These are phyloP conservation scores for Dimocarpus longan DNA, from an alignment of 345 rosid species.

Conservation along the genomic window DNA sequence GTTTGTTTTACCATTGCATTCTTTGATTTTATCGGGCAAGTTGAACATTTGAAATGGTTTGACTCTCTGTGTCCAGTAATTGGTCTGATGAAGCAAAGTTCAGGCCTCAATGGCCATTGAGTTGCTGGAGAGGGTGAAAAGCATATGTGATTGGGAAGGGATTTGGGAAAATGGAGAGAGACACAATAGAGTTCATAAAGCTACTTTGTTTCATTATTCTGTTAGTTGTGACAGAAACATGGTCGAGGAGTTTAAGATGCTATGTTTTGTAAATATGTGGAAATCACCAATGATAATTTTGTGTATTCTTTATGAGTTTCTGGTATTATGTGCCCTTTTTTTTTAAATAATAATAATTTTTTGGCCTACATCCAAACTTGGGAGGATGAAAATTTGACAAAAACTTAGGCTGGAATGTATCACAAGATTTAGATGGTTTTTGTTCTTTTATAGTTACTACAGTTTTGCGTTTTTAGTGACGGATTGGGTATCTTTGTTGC, in stretches of 20 bases:
- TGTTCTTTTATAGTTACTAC: neutral
- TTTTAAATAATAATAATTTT: neutral
- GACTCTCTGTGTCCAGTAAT: neutral
- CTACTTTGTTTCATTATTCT: too few relatives aligned
- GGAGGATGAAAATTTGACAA: neutral
- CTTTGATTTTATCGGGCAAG: neutral
- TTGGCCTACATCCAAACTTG: neutral
- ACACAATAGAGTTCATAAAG: too few relatives aligned
- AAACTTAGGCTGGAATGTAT: neutral
- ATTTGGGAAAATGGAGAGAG: too few relatives aligned
- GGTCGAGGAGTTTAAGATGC: too few relatives aligned
- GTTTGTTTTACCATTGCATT: neutral
- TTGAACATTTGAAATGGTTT: neutral
- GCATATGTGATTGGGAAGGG: too few relatives aligned
- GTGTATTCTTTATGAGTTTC: neutral
- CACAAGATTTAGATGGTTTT: conserved; percentile 5
- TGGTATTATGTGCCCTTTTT: neutral
- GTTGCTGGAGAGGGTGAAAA: too few relatives aligned
- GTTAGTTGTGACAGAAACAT: too few relatives aligned
- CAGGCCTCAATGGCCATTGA: too few relatives aligned
- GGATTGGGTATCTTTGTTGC: conserved; percentile 9
- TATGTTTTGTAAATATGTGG: too few relatives aligned
- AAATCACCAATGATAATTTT: neutral
- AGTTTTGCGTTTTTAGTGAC: neutral
- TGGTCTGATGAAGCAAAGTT: too few relatives aligned